A percentile compares a stretch with the other conserved stretches of the same genome.
Evolutionary conservation across 345 rosid genomes (phyloP).

Genomic region (Eucalyptus dawsonii): DNA sequence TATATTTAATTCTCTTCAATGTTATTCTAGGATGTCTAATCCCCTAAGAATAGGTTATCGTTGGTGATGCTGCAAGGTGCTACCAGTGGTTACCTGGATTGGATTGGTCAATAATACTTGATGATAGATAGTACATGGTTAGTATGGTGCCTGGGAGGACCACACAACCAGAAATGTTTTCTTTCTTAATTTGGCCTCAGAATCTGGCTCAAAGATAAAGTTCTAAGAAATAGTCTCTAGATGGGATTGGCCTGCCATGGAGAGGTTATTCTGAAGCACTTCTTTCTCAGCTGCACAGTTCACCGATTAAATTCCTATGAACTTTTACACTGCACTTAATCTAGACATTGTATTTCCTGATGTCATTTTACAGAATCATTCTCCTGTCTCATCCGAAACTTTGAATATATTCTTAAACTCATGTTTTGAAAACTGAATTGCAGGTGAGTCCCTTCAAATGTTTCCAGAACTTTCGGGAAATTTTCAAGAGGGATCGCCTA

Average conservation of each 20-base stretch:
- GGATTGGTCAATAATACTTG: not conserved
- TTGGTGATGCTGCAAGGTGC: not conserved
- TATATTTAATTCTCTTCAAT: not conserved
- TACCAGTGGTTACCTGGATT: not conserved
- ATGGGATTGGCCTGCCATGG: not conserved
- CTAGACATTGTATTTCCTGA: not conserved
- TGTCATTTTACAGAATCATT: not conserved
- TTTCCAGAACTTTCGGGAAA: slow-evolving; percentile 21
- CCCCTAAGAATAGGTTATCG: not conserved
- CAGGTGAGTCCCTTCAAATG: slow-evolving; percentile 48
- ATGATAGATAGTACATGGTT: not conserved
- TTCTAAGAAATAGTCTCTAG: not conserved
- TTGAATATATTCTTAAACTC: not conserved
- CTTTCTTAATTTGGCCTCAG: not conserved
- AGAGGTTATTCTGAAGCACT: not conserved
- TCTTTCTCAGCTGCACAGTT: not conserved
- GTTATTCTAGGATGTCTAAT: not conserved
- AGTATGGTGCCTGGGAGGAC: not conserved
- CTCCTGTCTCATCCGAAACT: not conserved
- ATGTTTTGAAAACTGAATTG: not conserved
- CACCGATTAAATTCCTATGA: not conserved
- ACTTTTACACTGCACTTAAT: not conserved
- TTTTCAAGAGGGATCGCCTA: slow-evolving; percentile 31
- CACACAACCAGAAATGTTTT: not conserved
- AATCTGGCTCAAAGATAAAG: not conserved